phyloP scores from a whole-genome alignment of 1,284 basidiomycete species.

The Tylopilus sp. region DNA sequence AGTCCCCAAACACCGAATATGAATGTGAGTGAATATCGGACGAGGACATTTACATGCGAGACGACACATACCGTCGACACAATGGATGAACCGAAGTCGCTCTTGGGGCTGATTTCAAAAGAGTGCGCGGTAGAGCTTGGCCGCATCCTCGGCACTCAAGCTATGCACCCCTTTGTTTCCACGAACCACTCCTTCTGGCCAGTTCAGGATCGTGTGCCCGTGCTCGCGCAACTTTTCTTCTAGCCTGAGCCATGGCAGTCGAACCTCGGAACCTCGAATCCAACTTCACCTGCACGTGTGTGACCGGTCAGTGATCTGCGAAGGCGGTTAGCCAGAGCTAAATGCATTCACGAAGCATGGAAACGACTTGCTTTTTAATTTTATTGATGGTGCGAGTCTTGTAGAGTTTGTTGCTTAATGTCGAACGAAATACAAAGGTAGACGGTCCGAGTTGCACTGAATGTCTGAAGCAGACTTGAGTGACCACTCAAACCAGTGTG shows the following conservation, averaged over 20 bases:
- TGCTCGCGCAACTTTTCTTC: conserved; percentile 1
- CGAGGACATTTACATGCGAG: too few species aligned
- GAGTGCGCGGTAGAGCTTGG: conserved; percentile 14
- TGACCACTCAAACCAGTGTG: too few species aligned
- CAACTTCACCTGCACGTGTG: conserved; percentile 13
- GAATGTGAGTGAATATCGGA: background rate
- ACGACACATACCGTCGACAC: background rate
- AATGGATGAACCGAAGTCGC: conserved; percentile 15
- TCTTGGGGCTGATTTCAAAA: conserved; percentile 7
- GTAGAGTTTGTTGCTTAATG: background rate
- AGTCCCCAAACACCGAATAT: too few species aligned
- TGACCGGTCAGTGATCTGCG: too few species aligned
- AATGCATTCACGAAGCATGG: conserved; percentile 25
- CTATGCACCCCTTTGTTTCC: conserved; percentile 19
- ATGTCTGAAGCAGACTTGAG: conserved; percentile 6
- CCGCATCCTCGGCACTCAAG: conserved; percentile 12
- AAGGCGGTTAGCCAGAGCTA: too few species aligned
- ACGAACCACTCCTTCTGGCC: conserved; percentile 15
- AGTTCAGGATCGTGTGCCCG: conserved; percentile 21
- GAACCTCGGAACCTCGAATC: conserved; percentile 9
- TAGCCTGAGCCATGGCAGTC: conserved; percentile 26
- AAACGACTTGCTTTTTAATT: conserved; percentile 19
- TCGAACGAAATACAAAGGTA: conserved; percentile 1
- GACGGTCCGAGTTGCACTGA: background rate
- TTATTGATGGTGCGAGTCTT: conserved; percentile 6